phyloP scores from a whole-genome alignment of 768 basidiomycete genomes.

The Phylloporus sp. region DNA sequence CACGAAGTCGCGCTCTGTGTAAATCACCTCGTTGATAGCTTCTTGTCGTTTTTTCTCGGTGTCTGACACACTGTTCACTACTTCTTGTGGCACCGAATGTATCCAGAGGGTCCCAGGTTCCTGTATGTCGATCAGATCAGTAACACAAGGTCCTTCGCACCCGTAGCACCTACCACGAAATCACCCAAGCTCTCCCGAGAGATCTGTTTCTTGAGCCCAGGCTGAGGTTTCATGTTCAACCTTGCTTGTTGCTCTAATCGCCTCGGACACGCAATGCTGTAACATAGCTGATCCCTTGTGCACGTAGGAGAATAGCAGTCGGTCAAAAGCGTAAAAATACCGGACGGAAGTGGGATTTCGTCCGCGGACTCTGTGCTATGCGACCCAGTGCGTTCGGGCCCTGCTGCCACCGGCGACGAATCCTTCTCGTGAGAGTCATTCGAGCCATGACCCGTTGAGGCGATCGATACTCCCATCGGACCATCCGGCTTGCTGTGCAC shows the following conservation, averaged over 20 bases:
- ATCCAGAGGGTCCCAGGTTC: constrained; percentile 91
- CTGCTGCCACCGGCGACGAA: constrained; percentile 23
- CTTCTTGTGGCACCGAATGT: constrained; percentile 91
- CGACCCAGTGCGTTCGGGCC: constrained; percentile 21
- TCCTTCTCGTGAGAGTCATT: constrained; percentile 34
- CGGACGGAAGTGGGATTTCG: constrained; percentile 74
- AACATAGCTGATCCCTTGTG: constrained; percentile 89
- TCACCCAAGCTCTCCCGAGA: constrained; percentile 80
- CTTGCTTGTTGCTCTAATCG: constrained; percentile 91
- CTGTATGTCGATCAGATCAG: constrained; percentile 33
- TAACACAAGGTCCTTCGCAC: background rate
- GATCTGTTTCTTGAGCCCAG: constrained; percentile 80
- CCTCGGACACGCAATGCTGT: constrained; percentile 94
- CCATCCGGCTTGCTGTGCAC: constrained; percentile 18
- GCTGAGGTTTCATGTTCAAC: constrained; percentile 90
- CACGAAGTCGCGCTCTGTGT: constrained; percentile 96
- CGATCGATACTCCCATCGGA: constrained; percentile 20
- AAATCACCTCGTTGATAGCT: constrained; percentile 93
- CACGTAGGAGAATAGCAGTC: constrained; percentile 99
- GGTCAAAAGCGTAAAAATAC: constrained; percentile 93
- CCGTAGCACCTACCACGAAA: constrained; percentile 48
- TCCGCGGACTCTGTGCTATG: constrained; percentile 47
- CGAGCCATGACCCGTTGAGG: constrained; percentile 31
- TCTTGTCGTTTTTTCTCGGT: constrained; percentile 94
- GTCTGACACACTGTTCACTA: constrained; percentile 88